Conservation (phyloP, 805 yeast species). For the Candida sanyiensis region DNA sequence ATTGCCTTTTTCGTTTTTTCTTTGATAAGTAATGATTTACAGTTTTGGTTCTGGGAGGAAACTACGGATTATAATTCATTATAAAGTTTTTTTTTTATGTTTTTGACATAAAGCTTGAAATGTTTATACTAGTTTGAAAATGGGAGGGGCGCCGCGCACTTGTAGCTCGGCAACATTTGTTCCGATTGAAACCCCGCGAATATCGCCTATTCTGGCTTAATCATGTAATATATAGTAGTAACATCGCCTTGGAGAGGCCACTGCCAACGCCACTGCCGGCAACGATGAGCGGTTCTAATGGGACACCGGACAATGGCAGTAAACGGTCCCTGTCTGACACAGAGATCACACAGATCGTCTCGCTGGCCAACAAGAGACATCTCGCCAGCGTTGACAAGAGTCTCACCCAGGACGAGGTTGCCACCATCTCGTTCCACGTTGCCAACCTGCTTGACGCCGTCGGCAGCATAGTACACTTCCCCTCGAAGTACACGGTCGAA, state of each 20-base stretch:
- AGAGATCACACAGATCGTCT: background rate
- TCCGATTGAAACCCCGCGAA: no score
- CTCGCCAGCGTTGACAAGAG: background rate
- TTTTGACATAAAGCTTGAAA: constrained; percentile 8
- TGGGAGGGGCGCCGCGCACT: no score
- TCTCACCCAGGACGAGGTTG: background rate
- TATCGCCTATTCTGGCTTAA: no score
- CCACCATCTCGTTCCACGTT: constrained; percentile 3
- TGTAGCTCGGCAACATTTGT: background rate
- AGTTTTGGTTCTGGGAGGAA: constrained; percentile 14
- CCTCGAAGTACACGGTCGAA: constrained; percentile 8
- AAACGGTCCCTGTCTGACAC: constrained; percentile 1
- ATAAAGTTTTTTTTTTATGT: constrained; percentile 18
- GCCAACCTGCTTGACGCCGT: constrained; percentile 4
- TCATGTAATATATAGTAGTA: no score
- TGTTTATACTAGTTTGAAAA: constrained; percentile 1
- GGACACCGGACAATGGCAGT: no score
- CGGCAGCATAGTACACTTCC: constrained; percentile 1
- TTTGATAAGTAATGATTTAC: constrained; percentile 16
- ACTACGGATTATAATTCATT: constrained; percentile 14
- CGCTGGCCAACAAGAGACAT: background rate
- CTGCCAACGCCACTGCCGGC: no score
- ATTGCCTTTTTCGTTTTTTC: constrained; percentile 17
- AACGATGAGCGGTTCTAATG: no score
- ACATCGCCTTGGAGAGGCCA: no score